Evolutionary conservation across 2,329 filamentous ascomycete genomes (phyloP).

Genomic region (Neonectria neomacrospora): DNA sequence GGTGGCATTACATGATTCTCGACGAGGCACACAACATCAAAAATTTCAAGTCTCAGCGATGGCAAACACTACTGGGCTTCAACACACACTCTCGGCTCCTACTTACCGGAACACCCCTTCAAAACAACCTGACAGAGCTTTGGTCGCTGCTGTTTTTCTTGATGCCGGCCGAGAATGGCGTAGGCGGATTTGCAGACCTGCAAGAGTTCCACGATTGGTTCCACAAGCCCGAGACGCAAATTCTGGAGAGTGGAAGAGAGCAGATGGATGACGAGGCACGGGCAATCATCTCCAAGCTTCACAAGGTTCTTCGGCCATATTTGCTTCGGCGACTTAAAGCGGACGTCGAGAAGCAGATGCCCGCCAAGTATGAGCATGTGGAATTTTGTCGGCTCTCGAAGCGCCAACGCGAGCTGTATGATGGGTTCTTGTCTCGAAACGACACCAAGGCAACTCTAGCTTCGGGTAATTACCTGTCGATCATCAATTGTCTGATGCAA

Average conservation of each 20-base stretch:
- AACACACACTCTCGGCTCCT: slow-evolving; percentile 89
- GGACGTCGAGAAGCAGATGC: slow-evolving; percentile 99
- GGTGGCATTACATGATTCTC: slow-evolving; percentile 98
- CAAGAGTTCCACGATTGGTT: slow-evolving; percentile 97
- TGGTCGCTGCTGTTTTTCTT: slow-evolving; percentile 98
- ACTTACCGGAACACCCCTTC: slow-evolving; percentile 92
- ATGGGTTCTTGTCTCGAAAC: slow-evolving; percentile 91
- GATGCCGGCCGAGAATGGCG: slow-evolving; percentile 88
- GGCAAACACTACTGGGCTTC: slow-evolving; percentile 94
- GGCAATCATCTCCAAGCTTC: slow-evolving; percentile 90
- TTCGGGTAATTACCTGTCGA: slow-evolving; percentile 95
- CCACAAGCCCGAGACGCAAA: slow-evolving; percentile 93
- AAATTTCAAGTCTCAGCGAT: slow-evolving; percentile 97
- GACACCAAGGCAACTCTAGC: slow-evolving; percentile 90
- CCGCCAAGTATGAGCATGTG: slow-evolving; percentile 96
- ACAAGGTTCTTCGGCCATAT: slow-evolving; percentile 93
- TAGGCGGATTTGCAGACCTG: slow-evolving; percentile 92
- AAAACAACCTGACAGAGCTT: slow-evolving; percentile 95
- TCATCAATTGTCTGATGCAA: slow-evolving; percentile 98
- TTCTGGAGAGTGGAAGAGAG: slow-evolving; percentile 92
- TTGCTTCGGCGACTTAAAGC: slow-evolving; percentile 90
- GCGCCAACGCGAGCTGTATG: slow-evolving; percentile 93
- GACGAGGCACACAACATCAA: slow-evolving; percentile 99
- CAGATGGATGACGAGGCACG: slow-evolving; percentile 95
- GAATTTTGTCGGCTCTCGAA: slow-evolving; percentile 96